Conservation (phyloP, 192 early-diverging fungal species). For the Coemansia sp. region DNA sequence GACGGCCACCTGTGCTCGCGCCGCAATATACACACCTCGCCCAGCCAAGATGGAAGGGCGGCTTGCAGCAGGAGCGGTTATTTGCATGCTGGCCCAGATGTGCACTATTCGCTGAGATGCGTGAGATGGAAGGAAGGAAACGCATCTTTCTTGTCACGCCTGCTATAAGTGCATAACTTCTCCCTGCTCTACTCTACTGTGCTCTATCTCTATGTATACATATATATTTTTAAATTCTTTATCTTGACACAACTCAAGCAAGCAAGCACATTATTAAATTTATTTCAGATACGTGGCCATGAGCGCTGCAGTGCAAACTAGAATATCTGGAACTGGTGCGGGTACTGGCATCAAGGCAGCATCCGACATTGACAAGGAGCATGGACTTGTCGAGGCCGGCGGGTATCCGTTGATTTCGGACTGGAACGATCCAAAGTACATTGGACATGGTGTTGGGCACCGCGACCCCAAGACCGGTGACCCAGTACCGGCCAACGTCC, state of each 20-base stretch:
- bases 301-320: slow-evolving; percentile 23
- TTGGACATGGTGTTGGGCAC: slow-evolving; percentile 52
- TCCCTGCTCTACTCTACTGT: background rate
- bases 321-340: slow-evolving; percentile 46
- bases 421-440: slow-evolving; percentile 50
- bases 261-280: background rate
- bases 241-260: background rate
- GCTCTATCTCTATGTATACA: background rate
- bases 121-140: slow-evolving; percentile 1
- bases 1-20: background rate
- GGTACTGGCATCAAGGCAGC: slow-evolving; percentile 49
- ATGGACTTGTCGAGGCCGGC: slow-evolving; percentile 40
- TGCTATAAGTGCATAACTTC: background rate
- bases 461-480: slow-evolving; percentile 56
- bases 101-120: slow-evolving; percentile 11
- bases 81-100: slow-evolving; percentile 1
- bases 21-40: slow-evolving; percentile 6
- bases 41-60: slow-evolving; percentile 8
- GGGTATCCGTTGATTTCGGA: slow-evolving; percentile 49
- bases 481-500: slow-evolving; percentile 39
- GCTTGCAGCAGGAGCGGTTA: background rate
- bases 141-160: background rate
- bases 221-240: background rate
- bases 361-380: slow-evolving; percentile 49
- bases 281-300: background rate